These are phyloP conservation scores for Fusarium sp. DNA, from an alignment of 2,329 filamentous ascomycete species.

Conservation along the genomic window DNA sequence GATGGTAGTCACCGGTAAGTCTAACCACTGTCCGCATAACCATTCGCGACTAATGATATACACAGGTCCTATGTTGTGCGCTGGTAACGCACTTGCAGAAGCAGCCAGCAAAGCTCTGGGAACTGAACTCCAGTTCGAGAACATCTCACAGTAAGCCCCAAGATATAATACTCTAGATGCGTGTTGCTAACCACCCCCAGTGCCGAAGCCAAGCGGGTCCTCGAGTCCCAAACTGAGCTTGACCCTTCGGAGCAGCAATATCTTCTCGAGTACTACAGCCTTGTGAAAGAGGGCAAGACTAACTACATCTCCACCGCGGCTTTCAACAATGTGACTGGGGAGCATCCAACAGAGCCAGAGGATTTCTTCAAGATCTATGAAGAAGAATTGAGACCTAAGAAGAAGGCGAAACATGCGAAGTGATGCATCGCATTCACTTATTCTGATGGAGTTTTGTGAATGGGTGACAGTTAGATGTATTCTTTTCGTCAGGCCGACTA, in stretches of 20 bases:
- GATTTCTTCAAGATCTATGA: constrained; percentile 32
- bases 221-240: constrained; percentile 13
- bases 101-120: constrained; percentile 61
- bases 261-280: constrained; percentile 25
- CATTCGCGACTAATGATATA: rapidly evolving
- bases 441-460: not conserved
- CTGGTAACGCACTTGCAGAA: constrained; percentile 61
- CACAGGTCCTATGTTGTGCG: constrained; percentile 60
- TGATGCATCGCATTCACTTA: not conserved
- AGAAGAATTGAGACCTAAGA: constrained; percentile 16
- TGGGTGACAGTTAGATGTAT: not conserved
- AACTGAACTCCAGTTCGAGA: constrained; percentile 48
- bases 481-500: not conserved
- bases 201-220: constrained; percentile 17
- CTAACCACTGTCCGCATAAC: rapidly evolving
- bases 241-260: constrained; percentile 18
- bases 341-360: constrained; percentile 14
- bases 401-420: constrained; percentile 21
- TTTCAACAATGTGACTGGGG: constrained; percentile 13
- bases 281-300: constrained; percentile 21
- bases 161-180: rapidly evolving
- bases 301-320: constrained; percentile 18
- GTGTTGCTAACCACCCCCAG: not conserved
- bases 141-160: constrained; percentile 33
- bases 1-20: constrained; percentile 22